Conservation (phyloP, 805 yeast species). For the Scheffersomyces amazonensis region DNA sequence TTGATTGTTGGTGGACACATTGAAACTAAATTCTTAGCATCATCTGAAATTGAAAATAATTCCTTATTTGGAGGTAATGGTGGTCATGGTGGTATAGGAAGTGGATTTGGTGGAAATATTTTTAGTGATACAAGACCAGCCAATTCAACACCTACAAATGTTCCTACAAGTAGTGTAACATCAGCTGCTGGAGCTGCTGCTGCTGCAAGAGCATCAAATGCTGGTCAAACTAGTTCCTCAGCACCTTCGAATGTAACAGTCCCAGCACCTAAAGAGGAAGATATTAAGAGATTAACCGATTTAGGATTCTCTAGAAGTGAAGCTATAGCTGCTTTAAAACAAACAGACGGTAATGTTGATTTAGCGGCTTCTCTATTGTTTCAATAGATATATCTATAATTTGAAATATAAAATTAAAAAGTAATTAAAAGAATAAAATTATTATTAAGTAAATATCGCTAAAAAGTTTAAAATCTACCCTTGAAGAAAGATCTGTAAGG, state of each 20-base stretch:
- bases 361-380: conserved; percentile 81
- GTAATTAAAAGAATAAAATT: not conserved
- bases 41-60: conserved; percentile 56
- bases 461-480: conserved; percentile 2
- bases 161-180: conserved; percentile 5
- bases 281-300: conserved; percentile 41
- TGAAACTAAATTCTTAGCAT: conserved; percentile 69
- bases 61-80: conserved; percentile 14
- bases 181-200: conserved; percentile 15
- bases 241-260: conserved; percentile 7
- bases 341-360: conserved; percentile 76
- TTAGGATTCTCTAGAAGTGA: conserved; percentile 71
- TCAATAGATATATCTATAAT: conserved; percentile 13
- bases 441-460: not conserved
- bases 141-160: not conserved
- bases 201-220: conserved; percentile 7
- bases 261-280: conserved; percentile 15
- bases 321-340: conserved; percentile 61
- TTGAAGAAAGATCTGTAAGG: conserved; percentile 22
- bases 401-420: not conserved
- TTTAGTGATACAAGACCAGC: conserved; percentile 9
- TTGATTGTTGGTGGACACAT: conserved; percentile 68
- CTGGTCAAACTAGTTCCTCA: not conserved
- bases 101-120: conserved; percentile 35
- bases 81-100: conserved; percentile 8